phyloP scores from a whole-genome alignment of 441 rosid species.

The Hura crepitans region DNA sequence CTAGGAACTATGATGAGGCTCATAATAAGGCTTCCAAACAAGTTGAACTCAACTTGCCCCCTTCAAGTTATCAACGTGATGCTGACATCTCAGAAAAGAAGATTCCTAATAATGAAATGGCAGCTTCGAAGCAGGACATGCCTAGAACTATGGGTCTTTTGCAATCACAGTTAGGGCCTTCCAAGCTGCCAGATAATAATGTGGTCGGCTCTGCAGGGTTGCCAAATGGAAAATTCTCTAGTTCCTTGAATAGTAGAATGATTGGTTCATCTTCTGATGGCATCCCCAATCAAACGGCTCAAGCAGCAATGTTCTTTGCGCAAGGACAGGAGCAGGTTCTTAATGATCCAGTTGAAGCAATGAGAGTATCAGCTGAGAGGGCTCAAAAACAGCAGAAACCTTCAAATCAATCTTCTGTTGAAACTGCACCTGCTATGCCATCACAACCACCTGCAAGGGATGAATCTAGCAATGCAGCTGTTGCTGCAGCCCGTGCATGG shows the following conservation, averaged over 20 bases:
- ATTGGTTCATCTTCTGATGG: slow-evolving; percentile 41
- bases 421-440: slow-evolving; percentile 25
- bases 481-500: slow-evolving; percentile 78
- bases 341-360: slow-evolving; percentile 58
- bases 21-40: slow-evolving; percentile 50
- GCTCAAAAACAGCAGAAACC: slow-evolving; percentile 51
- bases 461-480: slow-evolving; percentile 61
- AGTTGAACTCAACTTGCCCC: slow-evolving; percentile 73
- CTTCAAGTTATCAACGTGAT: slow-evolving; percentile 44
- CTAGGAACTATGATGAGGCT: slow-evolving; percentile 34
- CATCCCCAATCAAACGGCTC: slow-evolving; percentile 43
- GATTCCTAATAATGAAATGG: slow-evolving; percentile 39
- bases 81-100: slow-evolving; percentile 39
- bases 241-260: slow-evolving; percentile 35
- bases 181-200: slow-evolving; percentile 41
- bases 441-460: slow-evolving; percentile 45
- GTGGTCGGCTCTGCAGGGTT: slow-evolving; percentile 40
- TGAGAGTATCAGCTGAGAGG: slow-evolving; percentile 53
- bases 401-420: slow-evolving; percentile 32
- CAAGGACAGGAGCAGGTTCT: slow-evolving; percentile 45
- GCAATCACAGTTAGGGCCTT: slow-evolving; percentile 40
- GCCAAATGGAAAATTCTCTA: slow-evolving; percentile 44
- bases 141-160: slow-evolving; percentile 34
- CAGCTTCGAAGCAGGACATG: slow-evolving; percentile 36
- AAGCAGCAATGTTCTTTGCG: slow-evolving; percentile 33